Evolutionary conservation across 345 rosid genomes (phyloP), one percentile per base, ranked within the genome.

Genomic region (Aurinia saxatilis): DNA sequence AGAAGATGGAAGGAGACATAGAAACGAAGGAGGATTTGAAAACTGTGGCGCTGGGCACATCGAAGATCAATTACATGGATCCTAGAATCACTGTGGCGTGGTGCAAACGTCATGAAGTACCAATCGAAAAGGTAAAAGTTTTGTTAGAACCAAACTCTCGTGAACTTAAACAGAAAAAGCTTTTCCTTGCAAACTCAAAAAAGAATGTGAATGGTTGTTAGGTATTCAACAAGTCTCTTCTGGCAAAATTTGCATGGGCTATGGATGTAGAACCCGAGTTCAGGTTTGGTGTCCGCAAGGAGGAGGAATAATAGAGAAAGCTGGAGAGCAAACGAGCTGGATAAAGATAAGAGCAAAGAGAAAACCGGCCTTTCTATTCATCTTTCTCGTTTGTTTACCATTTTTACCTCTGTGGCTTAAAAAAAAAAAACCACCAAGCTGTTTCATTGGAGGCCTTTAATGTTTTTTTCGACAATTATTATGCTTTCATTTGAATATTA

Each of bases 61-160:
- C 99, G 49, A 95, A 90, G 69, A 87, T 93, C 65, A 93, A 93
- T 65, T 93, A 93, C 66, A 84, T 90, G 21, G 97, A 93, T 76
- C 99, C 99, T 44, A 81, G 99, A 80, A 93, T 93, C 50, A 90
- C 96, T 0, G 99, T 93, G 6, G 96, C 99, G 2, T 93, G 99
- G 99, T 93, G 99, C 84, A 93, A 93, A 75, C 83, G 99, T 15
- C 90, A 84, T 36, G 99, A 93, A 54, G 99, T 93, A 67, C 96
- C 99, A 36, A 93, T 93, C 11, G 99, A 93, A 69, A 93, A 90
- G 99, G 99, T 90, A 70, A n/a, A n/a, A n/a, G n/a, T n/a, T 48
- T 29, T 54, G 10, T 11, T 6, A 15, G 37, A 62, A 54, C 37
- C 34, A 38, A 30, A 40, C 37, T 33, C 40, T 37, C 48, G 8